Evolutionary conservation across 2,329 filamentous ascomycete species (phyloP), one percentile per base, ranked within the genome.

Genomic region (Botryosphaeria agaves): DNA sequence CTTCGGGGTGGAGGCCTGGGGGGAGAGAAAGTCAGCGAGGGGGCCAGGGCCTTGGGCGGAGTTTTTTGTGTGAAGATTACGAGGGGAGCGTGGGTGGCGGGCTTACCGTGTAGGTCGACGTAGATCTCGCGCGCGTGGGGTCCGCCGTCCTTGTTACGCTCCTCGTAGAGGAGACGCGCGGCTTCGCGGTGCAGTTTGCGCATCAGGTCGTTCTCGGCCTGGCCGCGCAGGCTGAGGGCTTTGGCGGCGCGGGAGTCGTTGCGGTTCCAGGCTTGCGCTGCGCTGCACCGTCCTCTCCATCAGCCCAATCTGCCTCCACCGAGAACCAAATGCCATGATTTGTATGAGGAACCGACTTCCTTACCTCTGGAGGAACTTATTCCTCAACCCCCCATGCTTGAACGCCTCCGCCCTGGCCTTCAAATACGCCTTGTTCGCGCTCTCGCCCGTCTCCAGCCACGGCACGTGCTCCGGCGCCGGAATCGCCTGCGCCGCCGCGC

Each of bases 161-260:
- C 80, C 52, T 94, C 85, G 49, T 95, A 98, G 18, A 98, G 66
- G 44, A 89, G 77, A 20, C 76, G 72, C 14, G 89, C 89, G 7
- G 89, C 89, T 56, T 95, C 85, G 28, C 89, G 77, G 49, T 98
- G 89, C 27, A 85, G 87, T 59, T 93, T 91, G 39, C 85, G 75
- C 89, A 98, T 98, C 21, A 91, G 67, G 41, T 92, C 83, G 46
- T 98, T 95, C 58, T 98, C 89, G 42, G 82, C 89, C 56, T 95
- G 89, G 8, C 89, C 89, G 18, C 89, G 78, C 27, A 95, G 70
- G 45, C 83, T 93, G 29, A 95, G 69, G 18, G 87, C 87, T 59
- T 95, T 95, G 36, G 89, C 89, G 12, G 89, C 87, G 37, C 89
- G 76, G 24, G 89, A 87, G 52, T 98, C 89, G 46, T 94, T 95